Base-by-base conservation (phyloP, 1,284 basidiomycete species). In the Athelia psychrophila region DNA sequence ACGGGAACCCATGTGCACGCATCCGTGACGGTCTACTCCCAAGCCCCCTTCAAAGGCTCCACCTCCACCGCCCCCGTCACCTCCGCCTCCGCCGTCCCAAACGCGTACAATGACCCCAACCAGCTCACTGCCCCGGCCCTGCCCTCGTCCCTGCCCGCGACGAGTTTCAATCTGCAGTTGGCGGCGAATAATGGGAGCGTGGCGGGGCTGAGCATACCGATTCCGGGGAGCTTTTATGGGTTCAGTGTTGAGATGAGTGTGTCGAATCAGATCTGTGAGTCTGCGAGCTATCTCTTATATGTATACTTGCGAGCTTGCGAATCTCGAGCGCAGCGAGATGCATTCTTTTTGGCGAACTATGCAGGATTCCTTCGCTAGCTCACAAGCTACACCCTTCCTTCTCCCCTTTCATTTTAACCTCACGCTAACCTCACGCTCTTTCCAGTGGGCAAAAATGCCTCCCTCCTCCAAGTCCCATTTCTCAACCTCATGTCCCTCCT, bases 201-300 rank as follows among this genome's bases (percentile, higher is more conserved):
- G 55, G 27, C 51, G 2, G 73, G 72, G 1, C 64, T 80, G 3
- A 82, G 79, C 2, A 83, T 85, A 30, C 67, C 72, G 5, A 79
- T 82, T 56, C 68, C 69, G 36, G 85, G 84, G 15, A 76, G 79
- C 44, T 88, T 88, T 58, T 72, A 81, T 49, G 87, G 88, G 0
- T 88, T 89, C 59, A 86, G 83, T 2, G 74, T 91, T 50, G 88
- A 90, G 65, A 77, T 90, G 73, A 86, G 83, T 23, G 83, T 90
- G 16, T 79, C 79, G 2, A 78, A 79, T 56, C 79, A 81, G 69
- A 70, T 87, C 49, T 66, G 83, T 85, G 64, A 66, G 83, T 81
- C 33, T 2, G 9, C 15, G 20, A n/a, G n/a, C n/a, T 33, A 27
- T 25, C 9, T 36, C 25, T 47, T 45, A 30, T n/a, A 36, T 33